A percentile compares a stretch with the other conserved stretches of the same genome.
Conservation (phyloP, 371 early-diverging fungal genomes). For the Mortierella sp. region DNA sequence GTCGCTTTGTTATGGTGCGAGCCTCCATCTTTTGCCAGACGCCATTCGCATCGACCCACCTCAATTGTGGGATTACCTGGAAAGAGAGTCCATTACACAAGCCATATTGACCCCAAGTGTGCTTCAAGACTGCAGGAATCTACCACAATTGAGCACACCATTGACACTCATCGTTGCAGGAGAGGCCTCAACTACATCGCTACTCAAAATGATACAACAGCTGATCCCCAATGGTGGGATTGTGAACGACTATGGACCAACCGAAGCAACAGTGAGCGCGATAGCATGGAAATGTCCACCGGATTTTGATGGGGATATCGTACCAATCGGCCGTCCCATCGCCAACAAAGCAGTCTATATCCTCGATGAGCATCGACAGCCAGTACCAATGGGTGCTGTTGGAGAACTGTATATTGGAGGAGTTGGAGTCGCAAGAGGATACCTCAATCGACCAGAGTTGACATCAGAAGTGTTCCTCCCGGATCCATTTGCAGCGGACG, state of each 20-base stretch:
- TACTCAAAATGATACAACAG: background rate
- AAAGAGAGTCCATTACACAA: background rate
- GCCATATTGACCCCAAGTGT: background rate
- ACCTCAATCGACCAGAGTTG: slow-evolving; percentile 36
- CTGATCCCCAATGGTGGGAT: background rate
- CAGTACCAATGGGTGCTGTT: slow-evolving; percentile 31
- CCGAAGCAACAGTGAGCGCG: slow-evolving; percentile 4
- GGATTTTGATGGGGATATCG: background rate
- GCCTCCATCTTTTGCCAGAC: background rate
- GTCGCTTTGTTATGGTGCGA: background rate
- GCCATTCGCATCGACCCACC: background rate
- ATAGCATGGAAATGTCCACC: too few relatives aligned
- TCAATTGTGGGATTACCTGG: background rate
- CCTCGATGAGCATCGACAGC: background rate
- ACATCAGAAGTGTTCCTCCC: slow-evolving; percentile 18
- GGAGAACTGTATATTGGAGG: slow-evolving; percentile 35
- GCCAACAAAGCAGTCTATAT: slow-evolving; percentile 5
- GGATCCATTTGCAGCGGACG: slow-evolving; percentile 5
- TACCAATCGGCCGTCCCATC: slow-evolving; percentile 10
- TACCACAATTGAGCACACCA: background rate
- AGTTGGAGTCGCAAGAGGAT: slow-evolving; percentile 29
- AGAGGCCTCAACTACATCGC: background rate
- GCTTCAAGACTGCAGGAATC: slow-evolving; percentile 8
- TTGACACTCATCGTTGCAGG: background rate
- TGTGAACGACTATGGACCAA: slow-evolving; percentile 16